A percentile compares a stretch with the other conserved stretches of the same genome.
These are phyloP conservation scores for Smittium culicis DNA, from an alignment of 371 early-diverging fungal species.

Conservation along the genomic window DNA sequence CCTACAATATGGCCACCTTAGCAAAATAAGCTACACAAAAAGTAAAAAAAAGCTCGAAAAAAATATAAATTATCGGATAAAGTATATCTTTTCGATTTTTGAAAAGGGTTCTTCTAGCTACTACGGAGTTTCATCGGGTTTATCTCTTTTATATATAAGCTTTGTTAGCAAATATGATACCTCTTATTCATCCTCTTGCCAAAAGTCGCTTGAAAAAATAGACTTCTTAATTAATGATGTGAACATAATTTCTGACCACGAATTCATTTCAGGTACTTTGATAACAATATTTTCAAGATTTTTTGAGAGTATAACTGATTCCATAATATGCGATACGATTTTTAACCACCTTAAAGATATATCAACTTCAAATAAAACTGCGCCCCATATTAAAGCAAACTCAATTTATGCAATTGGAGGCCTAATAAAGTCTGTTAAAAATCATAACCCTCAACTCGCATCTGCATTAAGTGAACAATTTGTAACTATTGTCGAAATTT, in stretches of 20 bases:
- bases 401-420: not conserved
- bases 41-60: not conserved
- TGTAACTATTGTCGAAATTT: not conserved
- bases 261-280: slow-evolving; percentile 4
- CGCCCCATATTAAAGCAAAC: not conserved
- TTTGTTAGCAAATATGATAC: slow-evolving; percentile 10
- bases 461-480: slow-evolving; percentile 10
- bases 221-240: slow-evolving; percentile 11
- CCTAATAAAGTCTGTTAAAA: not conserved
- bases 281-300: not conserved
- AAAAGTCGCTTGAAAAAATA: slow-evolving; percentile 11
- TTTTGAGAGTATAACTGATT: not conserved
- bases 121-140: slow-evolving; percentile 11
- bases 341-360: not conserved
- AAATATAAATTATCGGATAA: not conserved
- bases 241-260: not conserved
- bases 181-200: not conserved
- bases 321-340: not conserved
- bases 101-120: slow-evolving; percentile 9
- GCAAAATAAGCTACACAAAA: not conserved
- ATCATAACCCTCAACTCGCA: not conserved
- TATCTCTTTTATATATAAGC: slow-evolving; percentile 17
- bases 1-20: not conserved
- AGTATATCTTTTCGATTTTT: not conserved
- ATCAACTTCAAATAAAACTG: not conserved